Evolutionary conservation across 305 asterid genomes (phyloP).

Genomic region (Fraxinus sp.): DNA sequence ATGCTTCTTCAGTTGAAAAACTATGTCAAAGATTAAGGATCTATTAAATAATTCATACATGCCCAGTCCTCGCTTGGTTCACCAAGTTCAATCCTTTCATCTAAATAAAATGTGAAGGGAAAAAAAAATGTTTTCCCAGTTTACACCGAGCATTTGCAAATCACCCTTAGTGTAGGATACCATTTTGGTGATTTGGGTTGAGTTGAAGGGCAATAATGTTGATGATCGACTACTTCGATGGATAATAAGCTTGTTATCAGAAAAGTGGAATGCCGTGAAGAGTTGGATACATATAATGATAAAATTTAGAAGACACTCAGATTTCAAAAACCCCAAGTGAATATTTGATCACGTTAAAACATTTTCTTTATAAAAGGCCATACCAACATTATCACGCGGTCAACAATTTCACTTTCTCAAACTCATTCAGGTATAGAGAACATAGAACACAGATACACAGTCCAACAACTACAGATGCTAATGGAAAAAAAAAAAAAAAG

Average conservation of each 20-base stretch:
- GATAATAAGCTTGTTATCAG: not conserved
- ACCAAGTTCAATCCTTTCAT: not conserved
- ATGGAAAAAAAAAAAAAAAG: not conserved
- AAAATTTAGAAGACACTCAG: not conserved
- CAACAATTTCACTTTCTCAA: not conserved
- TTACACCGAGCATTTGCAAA: not conserved
- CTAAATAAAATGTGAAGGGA: not conserved
- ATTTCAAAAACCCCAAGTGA: not conserved
- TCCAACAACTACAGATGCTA: not conserved
- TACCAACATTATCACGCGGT: not conserved
- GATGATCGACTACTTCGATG: not conserved
- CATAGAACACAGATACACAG: not conserved
- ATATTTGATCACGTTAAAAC: not conserved
- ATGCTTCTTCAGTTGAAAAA: not conserved
- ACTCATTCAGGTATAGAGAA: not conserved
- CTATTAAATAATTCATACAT: not conserved
- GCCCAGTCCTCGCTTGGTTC: not conserved
- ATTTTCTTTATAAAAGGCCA: not conserved
- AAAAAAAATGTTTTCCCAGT: not conserved
- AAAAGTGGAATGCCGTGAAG: not conserved
- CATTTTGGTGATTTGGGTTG: not conserved
- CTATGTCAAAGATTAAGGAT: not conserved
- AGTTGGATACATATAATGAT: not conserved
- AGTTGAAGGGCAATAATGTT: not conserved
- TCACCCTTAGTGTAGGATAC: not conserved